A percentile compares a stretch with the other conserved stretches of the same genome.
phyloP scores from a whole-genome alignment of 768 basidiomycete species.

The Lentinula raphanica region DNA sequence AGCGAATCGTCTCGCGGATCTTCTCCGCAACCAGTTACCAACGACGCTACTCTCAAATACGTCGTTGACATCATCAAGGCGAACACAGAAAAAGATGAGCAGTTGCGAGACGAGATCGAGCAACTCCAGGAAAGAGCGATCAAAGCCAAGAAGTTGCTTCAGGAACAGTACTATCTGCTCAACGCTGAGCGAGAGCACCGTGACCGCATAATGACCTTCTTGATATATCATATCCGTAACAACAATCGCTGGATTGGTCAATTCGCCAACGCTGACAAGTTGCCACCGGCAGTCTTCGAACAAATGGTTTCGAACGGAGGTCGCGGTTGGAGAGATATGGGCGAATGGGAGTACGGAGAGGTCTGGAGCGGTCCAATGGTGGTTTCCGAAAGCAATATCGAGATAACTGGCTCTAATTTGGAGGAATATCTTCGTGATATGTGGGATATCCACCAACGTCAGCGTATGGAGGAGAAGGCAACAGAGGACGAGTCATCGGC shows the following conservation, averaged over 20 bases:
- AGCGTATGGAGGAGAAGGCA: neutral
- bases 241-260: constrained; percentile 4
- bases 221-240: neutral
- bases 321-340: constrained; percentile 5
- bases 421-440: neutral
- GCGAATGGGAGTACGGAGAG: constrained; percentile 1
- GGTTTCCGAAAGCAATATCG: neutral
- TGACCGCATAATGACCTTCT: neutral
- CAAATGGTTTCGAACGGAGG: neutral
- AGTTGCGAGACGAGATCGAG: neutral
- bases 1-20: neutral
- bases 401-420: constrained; percentile 1
- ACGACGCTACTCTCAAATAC: neutral
- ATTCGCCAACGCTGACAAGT: neutral
- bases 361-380: constrained; percentile 1
- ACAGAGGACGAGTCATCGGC: neutral
- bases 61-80: neutral
- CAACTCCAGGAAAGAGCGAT: neutral
- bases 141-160: neutral
- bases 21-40: neutral
- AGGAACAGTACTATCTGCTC: neutral
- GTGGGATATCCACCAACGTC: neutral
- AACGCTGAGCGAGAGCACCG: constrained; percentile 2
- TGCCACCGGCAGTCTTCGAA: neutral
- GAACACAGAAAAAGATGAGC: neutral